A percentile compares a stretch with the other conserved stretches of the same genome.
phyloP scores from a whole-genome alignment of 2,329 filamentous ascomycete species.

The Penicillium sp. region DNA sequence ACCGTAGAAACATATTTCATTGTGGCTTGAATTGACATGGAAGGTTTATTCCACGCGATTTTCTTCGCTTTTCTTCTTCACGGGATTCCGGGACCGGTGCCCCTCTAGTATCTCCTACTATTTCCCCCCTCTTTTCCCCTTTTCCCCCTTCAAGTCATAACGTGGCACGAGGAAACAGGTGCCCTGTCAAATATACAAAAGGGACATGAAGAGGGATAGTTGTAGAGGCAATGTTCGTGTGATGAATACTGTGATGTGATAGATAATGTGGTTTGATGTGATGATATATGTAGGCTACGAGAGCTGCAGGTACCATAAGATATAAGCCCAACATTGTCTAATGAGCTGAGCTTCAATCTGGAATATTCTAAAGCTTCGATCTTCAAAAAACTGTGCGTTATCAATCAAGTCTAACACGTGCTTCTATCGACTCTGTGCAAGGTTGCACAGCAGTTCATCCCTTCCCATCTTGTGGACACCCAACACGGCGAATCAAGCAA shows the following conservation, averaged over 20 bases:
- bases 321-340: not conserved
- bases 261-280: not conserved
- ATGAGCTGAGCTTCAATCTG: not conserved
- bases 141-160: not conserved
- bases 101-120: not conserved
- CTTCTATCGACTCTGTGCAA: not conserved
- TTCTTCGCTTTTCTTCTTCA: not conserved
- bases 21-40: not conserved
- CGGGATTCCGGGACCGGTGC: not conserved
- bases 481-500: not conserved
- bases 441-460: not conserved
- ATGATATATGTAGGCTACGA: too few species aligned
- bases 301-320: too few species aligned
- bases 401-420: not conserved
- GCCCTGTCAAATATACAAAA: not conserved
- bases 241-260: not conserved
- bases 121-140: not conserved
- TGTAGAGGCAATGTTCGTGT: not conserved
- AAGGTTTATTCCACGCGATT: not conserved
- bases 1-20: not conserved
- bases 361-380: not conserved
- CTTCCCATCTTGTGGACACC: not conserved
- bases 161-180: not conserved
- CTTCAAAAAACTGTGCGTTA: not conserved
- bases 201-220: not conserved